Conservation (phyloP, 2,329 filamentous ascomycete genomes). For the Hypoxylon sp. region DNA sequence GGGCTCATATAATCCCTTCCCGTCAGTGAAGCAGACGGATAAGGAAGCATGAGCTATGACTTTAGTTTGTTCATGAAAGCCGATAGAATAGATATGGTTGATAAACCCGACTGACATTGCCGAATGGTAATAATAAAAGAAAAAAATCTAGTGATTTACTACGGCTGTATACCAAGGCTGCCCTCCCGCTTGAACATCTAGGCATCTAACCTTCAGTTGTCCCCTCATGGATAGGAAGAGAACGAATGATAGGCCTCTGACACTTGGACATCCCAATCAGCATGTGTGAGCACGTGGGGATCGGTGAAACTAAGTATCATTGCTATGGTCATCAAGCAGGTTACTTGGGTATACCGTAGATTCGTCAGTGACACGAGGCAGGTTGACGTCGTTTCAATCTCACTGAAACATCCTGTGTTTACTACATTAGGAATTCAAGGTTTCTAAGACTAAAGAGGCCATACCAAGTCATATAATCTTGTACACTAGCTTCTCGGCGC, state of each 20-base stretch:
- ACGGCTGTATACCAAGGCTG: neutral
- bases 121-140: neutral
- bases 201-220: neutral
- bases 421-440: neutral
- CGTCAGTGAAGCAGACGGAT: conserved; percentile 37
- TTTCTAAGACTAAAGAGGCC: neutral
- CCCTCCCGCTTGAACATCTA: neutral
- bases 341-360: neutral
- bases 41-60: conserved; percentile 18
- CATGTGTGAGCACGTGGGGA: neutral
- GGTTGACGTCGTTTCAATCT: neutral
- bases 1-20: conserved; percentile 40
- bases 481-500: conserved; percentile 54
- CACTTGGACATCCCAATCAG: neutral
- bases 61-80: neutral
- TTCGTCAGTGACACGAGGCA: neutral
- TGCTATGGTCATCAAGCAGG: too few species aligned
- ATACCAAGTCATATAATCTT: conserved; percentile 39
- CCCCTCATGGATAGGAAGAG: neutral
- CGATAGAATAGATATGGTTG: conserved; percentile 8
- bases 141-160: neutral
- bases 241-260: neutral
- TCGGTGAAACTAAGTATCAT: neutral
- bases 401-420: neutral
- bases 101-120: neutral